These are phyloP conservation scores for Trichoderma atroviride DNA, from an alignment of 2,329 filamentous ascomycete genomes.

Conservation along the genomic window DNA sequence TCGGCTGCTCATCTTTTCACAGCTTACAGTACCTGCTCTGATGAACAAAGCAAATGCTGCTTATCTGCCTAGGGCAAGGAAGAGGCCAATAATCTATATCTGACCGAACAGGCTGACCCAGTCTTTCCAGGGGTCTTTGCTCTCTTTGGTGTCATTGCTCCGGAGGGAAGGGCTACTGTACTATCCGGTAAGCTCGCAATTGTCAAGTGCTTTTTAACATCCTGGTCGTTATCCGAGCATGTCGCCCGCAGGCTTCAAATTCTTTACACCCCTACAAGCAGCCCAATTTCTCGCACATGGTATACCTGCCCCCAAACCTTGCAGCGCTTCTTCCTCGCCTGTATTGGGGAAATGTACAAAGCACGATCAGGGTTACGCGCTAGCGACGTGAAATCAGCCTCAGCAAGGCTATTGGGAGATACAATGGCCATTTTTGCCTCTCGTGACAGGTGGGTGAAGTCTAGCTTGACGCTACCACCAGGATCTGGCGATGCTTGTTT, in stretches of 20 bases:
- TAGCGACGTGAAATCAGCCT: not conserved
- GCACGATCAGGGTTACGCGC: conserved; percentile 4
- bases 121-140: not conserved
- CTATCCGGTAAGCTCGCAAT: not conserved
- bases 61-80: not conserved
- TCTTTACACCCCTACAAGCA: not conserved
- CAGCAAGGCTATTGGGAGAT: not conserved
- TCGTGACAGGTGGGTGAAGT: not conserved
- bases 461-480: not conserved
- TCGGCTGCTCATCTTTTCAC: not conserved
- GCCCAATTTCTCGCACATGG: not conserved
- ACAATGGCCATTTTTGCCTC: not conserved
- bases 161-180: not conserved
- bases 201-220: not conserved
- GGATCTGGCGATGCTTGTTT: not conserved
- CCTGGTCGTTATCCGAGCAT: not conserved
- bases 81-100: not conserved
- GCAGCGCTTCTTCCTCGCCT: not conserved
- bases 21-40: not conserved
- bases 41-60: conserved; percentile 3
- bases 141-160: not conserved
- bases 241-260: conserved; percentile 2
- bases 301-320: not conserved
- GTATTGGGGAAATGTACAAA: not conserved
- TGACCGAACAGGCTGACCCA: not conserved